Evolutionary conservation across 1,284 basidiomycete species (phyloP).

Genomic region (Hortiboletus rubellus): DNA sequence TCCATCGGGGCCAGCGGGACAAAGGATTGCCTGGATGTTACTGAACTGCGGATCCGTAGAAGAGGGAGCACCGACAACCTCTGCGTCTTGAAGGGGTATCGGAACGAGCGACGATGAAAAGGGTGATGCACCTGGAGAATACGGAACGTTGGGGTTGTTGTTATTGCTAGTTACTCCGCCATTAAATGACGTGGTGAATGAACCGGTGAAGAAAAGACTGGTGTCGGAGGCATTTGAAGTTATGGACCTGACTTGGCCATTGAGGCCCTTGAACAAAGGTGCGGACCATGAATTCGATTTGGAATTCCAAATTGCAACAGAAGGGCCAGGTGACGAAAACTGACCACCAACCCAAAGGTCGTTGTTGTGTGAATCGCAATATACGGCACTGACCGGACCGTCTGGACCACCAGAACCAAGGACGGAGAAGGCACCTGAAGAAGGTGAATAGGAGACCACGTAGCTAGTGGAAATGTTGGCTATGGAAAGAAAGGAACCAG

Average conservation of each 20-base stretch:
- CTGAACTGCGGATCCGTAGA: constrained; percentile 63
- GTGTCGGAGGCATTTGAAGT: constrained; percentile 68
- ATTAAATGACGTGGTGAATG: constrained; percentile 75
- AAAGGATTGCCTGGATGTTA: constrained; percentile 77
- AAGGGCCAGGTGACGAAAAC: constrained; percentile 70
- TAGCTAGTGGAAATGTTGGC: constrained; percentile 58
- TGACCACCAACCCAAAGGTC: constrained; percentile 86
- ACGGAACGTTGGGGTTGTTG: constrained; percentile 76
- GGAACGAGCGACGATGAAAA: constrained; percentile 92
- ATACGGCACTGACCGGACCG: constrained; percentile 74
- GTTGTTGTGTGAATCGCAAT: constrained; percentile 72
- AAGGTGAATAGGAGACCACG: constrained; percentile 71
- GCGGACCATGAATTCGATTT: constrained; percentile 68
- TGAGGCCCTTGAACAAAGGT: constrained; percentile 81
- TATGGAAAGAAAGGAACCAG: constrained; percentile 74
- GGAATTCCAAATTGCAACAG: constrained; percentile 80
- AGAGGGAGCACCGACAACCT: constrained; percentile 73
- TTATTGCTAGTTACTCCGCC: constrained; percentile 60
- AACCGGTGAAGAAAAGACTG: constrained; percentile 86
- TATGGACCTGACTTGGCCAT: constrained; percentile 74
- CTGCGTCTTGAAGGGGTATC: constrained; percentile 67
- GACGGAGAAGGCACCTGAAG: constrained; percentile 57
- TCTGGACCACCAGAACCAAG: constrained; percentile 64
- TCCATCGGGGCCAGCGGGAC: constrained; percentile 80
- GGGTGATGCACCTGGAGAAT: constrained; percentile 75